Evolutionary conservation across 768 basidiomycete species (phyloP), one percentile per base, ranked within the genome.

Genomic region (Russula brevipes): DNA sequence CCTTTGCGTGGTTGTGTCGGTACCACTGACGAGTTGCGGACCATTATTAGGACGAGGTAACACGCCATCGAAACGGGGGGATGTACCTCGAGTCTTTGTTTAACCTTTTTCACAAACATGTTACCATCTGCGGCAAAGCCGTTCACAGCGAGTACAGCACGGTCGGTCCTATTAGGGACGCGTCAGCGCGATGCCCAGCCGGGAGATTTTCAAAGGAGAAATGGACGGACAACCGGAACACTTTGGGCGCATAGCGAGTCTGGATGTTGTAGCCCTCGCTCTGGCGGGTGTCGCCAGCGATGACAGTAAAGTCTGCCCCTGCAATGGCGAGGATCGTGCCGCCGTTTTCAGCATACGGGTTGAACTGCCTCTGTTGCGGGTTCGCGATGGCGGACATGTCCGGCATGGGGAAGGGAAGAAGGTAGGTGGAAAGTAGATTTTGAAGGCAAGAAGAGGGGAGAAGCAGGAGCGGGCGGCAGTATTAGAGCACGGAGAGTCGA

Each of bases 51-150:
- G 30, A 46, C 17, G 31, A 31, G 19, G 46, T 5, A 3, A 30
- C 30, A 12, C 35, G 24, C 17, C 41, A 38, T 36, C 44, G 49
- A 46, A 35, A 24, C 24, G 1, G 24, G 19, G 1, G 35, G 11
- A 78, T 85, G 57, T 62, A 96, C 96, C 83, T 98, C 97, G 3
- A 99, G 81, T 68, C 96, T 84, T 74, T 98, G 95, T 73, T 89
- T 88, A 57, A 99, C 88, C 72, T 88, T 87, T 84, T 98, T 97
- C 71, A 98, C 94, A 71, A 99, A 95, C 84, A 91, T 91, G 71
- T 95, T 95, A 31, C 93, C 96, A 73, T 99, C 97, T 52, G 95
- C 97, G 47, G 93, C 91, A 73, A 98, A 98, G 9, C 97, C 97
- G 70, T 98, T 97, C 42, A 97, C 93, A 19, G 96, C 94, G 24